Conservation (phyloP, 352 stramenopile species). For the Globisporangium megalacanthum region DNA sequence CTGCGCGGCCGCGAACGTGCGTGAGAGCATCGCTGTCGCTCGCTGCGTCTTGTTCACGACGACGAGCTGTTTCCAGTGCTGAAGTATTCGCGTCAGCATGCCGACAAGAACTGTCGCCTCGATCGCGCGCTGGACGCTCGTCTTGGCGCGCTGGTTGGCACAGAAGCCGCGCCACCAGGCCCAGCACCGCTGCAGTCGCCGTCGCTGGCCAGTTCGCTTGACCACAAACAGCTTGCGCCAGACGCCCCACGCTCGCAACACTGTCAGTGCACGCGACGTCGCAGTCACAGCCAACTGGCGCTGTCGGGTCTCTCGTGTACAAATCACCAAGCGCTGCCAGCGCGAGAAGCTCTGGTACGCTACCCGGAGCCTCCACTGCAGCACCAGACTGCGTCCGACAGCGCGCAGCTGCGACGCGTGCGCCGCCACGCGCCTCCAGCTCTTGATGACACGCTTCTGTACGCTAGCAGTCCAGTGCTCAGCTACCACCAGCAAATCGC, state of each 20-base stretch:
- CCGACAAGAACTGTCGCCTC: conserved; percentile 13
- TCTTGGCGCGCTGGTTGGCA: conserved; percentile 9
- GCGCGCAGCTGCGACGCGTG: neutral
- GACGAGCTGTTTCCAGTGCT: conserved; percentile 26
- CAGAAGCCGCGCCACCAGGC: conserved; percentile 15
- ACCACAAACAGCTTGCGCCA: conserved; percentile 40
- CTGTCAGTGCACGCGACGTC: neutral
- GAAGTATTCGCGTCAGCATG: conserved; percentile 14
- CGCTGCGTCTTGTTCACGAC: conserved; percentile 23
- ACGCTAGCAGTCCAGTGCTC: conserved; percentile 4
- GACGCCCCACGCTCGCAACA: conserved; percentile 22
- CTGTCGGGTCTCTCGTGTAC: neutral
- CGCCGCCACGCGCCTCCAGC: conserved; percentile 9
- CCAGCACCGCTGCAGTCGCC: conserved; percentile 21
- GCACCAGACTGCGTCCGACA: conserved; percentile 20
- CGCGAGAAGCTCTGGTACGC: conserved; percentile 29
- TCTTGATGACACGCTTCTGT: conserved; percentile 7
- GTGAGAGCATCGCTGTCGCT: conserved; percentile 22
- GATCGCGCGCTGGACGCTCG: conserved; percentile 20
- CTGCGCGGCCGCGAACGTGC: conserved; percentile 17
- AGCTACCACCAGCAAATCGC: conserved; percentile 7
- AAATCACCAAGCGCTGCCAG: conserved; percentile 10
- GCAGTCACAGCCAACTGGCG: conserved; percentile 3
- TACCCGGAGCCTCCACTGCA: conserved; percentile 34
- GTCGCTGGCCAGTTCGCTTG: conserved; percentile 11